Evolutionary conservation across 2,329 filamentous ascomycete genomes (phyloP), one percentile per base, ranked within the genome.

Genomic region (Fragosphaeria purpurea): DNA sequence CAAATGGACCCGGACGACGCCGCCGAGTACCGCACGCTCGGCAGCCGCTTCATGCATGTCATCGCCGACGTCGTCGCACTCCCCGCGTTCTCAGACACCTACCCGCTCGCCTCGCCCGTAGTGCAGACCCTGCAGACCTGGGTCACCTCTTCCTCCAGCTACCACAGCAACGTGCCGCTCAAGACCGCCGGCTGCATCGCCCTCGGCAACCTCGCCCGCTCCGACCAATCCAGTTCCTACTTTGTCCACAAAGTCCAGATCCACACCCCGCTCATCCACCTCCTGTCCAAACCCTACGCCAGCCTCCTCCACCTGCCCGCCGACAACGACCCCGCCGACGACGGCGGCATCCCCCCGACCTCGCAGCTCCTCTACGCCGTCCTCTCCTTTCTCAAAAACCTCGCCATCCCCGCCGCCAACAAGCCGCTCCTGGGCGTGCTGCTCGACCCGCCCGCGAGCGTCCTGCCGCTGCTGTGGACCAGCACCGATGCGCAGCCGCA

Each of bases 341-440:
- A 50, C 7, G 22, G 41, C 13, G 47, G 50, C 7, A 41, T 52
- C 7, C 49, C 51, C 7, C 53, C 58, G 5, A 54, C 60, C 32
- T 50, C 60, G 3, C 76, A 81, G 54, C 71, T 80, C 12, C 67
- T 80, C 0, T 79, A 83, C 58, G 71, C 77, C 1, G 66, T 70
- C 2, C 67, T 84, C 13, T 75, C 77, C 7, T 82, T 82, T 58
- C 72, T 83, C 53, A 83, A 82, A 62, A 84, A 84, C 60, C 73
- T 84, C 7, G 76, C 80, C 32, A 78, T 84, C 47, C 77, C 79
- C 0, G 51, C 64, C 0, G 60, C 62, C 32, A 83, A 83, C 63
- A 83, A 81, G 60, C 55, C 68, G 3, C 45, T 64, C 0, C 67
- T 84, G 1, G 74, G 74, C 12, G 63, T 64, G 1, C 63, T 82